These are phyloP conservation scores for Rhodotorula sp. DNA, from an alignment of 1,284 basidiomycete species.

Conservation along the genomic window DNA sequence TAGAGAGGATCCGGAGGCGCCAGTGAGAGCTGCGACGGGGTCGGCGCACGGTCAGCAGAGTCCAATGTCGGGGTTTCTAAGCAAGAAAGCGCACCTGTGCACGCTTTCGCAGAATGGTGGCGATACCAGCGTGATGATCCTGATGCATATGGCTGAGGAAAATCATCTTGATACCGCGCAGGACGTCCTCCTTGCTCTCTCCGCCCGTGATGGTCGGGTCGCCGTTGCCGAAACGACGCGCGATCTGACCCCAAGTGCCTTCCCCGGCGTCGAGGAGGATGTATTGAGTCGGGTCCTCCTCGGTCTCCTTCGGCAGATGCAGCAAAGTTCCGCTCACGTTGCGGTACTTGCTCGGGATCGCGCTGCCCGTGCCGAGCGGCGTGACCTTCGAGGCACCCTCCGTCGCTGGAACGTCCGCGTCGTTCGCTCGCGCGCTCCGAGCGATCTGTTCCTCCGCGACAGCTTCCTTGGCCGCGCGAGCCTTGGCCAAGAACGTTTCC, in stretches of 20 bases:
- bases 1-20: constrained; percentile 25
- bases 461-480: constrained; percentile 34
- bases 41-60: not conserved
- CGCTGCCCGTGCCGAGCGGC: constrained; percentile 85
- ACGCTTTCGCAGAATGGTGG: constrained; percentile 71
- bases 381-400: constrained; percentile 68
- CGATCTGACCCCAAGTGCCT: constrained; percentile 85
- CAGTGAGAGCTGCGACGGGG: constrained; percentile 19
- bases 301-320: constrained; percentile 58
- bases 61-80: not conserved
- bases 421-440: not conserved
- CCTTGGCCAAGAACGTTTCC: constrained; percentile 38
- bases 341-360: constrained; percentile 76
- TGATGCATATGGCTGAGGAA: constrained; percentile 90
- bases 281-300: constrained; percentile 55
- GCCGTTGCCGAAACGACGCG: constrained; percentile 68
- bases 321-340: constrained; percentile 80
- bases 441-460: not conserved
- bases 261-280: constrained; percentile 88
- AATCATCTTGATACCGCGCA: constrained; percentile 72
- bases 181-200: constrained; percentile 48
- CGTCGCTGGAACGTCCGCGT: constrained; percentile 42
- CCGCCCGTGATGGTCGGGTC: constrained; percentile 18
- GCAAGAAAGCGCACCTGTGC: constrained; percentile 58
- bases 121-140: constrained; percentile 87